Conservation (phyloP, 441 rosid species). For the Codiaeum variegatum region DNA sequence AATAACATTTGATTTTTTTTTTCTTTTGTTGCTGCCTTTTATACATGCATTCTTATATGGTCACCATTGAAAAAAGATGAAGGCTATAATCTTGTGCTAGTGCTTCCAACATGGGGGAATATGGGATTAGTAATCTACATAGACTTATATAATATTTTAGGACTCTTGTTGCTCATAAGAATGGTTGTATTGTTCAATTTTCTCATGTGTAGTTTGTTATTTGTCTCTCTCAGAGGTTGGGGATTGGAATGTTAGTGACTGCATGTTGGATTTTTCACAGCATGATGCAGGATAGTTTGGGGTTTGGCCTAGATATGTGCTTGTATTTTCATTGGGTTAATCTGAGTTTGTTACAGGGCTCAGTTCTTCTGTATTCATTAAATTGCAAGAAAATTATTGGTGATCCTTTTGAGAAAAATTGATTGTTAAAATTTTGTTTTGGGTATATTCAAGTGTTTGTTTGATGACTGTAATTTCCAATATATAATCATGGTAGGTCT, state of each 20-base stretch:
- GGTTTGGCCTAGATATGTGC: background rate
- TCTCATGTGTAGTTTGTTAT: background rate
- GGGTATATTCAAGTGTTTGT: background rate
- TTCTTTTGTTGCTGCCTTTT: background rate
- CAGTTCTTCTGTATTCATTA: background rate
- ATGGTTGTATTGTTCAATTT: background rate
- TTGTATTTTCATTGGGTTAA: background rate
- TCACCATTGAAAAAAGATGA: conserved; percentile 7
- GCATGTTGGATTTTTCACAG: background rate
- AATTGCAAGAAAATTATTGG: background rate
- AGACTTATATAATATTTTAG: background rate
- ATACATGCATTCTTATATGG: conserved; percentile 5
- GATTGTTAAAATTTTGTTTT: background rate
- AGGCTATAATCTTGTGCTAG: background rate
- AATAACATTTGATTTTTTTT: background rate
- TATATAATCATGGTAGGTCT: background rate
- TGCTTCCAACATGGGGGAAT: background rate
- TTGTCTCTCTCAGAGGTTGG: background rate
- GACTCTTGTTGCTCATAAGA: background rate
- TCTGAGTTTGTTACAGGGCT: background rate
- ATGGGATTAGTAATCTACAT: conserved; percentile 1
- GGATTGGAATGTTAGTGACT: background rate
- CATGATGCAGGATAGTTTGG: background rate
- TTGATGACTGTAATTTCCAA: background rate
- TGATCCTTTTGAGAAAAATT: background rate